Evolutionary conservation across 495 filamentous ascomycete genomes (phyloP).

Genomic region (Penicillium dipodomyicola): DNA sequence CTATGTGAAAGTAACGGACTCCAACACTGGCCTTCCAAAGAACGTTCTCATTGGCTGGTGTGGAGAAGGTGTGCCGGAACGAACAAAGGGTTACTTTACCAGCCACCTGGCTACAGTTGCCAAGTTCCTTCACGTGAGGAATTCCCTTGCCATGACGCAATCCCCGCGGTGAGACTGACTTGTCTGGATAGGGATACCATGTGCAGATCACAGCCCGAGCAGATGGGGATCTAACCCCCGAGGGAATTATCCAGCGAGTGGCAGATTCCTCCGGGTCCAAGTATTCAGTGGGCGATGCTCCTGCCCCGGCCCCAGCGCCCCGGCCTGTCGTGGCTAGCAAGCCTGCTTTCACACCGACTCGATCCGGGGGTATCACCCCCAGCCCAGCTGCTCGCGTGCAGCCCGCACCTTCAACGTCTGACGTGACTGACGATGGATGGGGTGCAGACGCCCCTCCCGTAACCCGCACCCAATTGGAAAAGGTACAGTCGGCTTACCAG

Average conservation of each 20-base stretch:
- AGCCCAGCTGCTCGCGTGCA: slow-evolving; percentile 59
- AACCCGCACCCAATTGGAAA: slow-evolving; percentile 83
- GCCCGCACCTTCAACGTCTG: slow-evolving; percentile 42
- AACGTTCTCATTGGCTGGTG: slow-evolving; percentile 95
- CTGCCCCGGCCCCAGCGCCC: slow-evolving; percentile 46
- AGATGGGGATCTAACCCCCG: slow-evolving; percentile 80
- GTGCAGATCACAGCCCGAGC: slow-evolving; percentile 95
- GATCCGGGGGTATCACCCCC: slow-evolving; percentile 57
- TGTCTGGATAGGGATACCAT: slow-evolving; percentile 71
- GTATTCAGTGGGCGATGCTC: slow-evolving; percentile 66
- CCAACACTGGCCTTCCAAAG: slow-evolving; percentile 88
- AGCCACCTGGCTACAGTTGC: slow-evolving; percentile 86
- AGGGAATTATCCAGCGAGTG: slow-evolving; percentile 89
- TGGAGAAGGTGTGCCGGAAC: slow-evolving; percentile 95
- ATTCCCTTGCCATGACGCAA: not conserved
- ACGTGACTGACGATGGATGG: slow-evolving; percentile 80
- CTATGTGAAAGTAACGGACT: slow-evolving; percentile 93
- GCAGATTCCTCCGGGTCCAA: slow-evolving; percentile 94
- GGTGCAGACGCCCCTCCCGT: slow-evolving; percentile 90
- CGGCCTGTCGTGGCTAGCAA: slow-evolving; percentile 77
- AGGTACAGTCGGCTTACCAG: slow-evolving; percentile 86
- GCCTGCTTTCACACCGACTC: slow-evolving; percentile 82
- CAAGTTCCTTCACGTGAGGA: slow-evolving; percentile 76
- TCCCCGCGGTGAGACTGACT: slow-evolving; percentile 13
- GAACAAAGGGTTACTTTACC: slow-evolving; percentile 97